A percentile compares a stretch with the other conserved stretches of the same genome.
Evolutionary conservation across 225 moss, liverwort and hornwort species (phyloP).

Genomic region (Bryoerythrophyllum caledonicum): DNA sequence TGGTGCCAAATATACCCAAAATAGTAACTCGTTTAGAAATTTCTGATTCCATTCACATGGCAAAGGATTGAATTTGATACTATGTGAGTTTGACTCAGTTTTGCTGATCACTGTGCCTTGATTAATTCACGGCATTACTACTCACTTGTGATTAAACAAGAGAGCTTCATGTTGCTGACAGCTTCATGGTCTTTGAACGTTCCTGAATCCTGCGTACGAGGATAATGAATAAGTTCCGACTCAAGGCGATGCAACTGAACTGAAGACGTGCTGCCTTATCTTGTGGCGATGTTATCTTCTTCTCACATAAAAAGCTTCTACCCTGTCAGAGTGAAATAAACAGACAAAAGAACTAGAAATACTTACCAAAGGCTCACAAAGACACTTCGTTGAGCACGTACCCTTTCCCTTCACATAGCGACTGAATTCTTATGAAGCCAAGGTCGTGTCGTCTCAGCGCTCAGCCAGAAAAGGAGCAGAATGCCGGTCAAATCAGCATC

Average conservation of each 20-base stretch:
- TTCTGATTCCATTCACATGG: background rate
- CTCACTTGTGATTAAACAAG: conserved; percentile 7
- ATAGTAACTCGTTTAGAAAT: background rate
- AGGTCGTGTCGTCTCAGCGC: background rate
- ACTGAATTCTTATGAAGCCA: background rate
- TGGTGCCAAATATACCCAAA: background rate
- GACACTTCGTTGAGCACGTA: conserved; percentile 16
- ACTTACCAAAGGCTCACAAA: conserved; percentile 23
- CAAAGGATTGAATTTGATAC: background rate
- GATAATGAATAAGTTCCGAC: background rate
- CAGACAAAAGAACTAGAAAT: conserved; percentile 9
- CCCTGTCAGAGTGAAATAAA: background rate
- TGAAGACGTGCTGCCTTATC: background rate
- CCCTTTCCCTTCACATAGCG: conserved; percentile 7
- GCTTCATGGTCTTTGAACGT: background rate
- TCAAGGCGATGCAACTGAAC: background rate
- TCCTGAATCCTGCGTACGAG: background rate
- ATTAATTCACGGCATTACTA: background rate
- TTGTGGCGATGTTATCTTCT: background rate
- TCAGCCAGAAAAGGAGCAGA: background rate
- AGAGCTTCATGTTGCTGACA: conserved; percentile 23
- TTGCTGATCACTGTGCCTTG: background rate
- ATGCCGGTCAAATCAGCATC: background rate
- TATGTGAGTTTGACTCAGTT: background rate
- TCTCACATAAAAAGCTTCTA: background rate